phyloP scores from a whole-genome alignment of 345 rosid species.

The Microcos paniculata region DNA sequence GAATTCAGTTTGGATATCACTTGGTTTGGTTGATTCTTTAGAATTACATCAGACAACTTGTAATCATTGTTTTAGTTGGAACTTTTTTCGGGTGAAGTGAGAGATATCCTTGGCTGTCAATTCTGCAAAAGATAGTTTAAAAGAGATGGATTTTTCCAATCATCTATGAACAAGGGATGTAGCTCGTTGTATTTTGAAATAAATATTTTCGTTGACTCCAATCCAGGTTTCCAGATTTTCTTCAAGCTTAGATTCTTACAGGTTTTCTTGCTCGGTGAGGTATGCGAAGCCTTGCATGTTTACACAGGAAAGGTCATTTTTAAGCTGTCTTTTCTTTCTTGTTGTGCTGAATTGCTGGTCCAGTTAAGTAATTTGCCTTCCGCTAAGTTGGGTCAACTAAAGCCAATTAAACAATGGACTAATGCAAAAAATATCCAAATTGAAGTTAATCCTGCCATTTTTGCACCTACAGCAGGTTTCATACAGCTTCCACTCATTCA shows the following conservation, averaged over 20 bases:
- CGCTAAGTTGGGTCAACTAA: not conserved
- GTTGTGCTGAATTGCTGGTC: not conserved
- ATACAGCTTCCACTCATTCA: not conserved
- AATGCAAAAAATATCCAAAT: not conserved
- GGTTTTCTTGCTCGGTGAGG: not conserved
- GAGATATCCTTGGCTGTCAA: too few relatives aligned
- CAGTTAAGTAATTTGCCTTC: not conserved
- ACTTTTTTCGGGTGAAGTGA: too few relatives aligned
- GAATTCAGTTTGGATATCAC: not conserved
- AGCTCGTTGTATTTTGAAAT: not conserved
- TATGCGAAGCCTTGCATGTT: not conserved
- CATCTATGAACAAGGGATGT: not conserved
- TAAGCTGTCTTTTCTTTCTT: not conserved
- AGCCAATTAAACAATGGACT: not conserved
- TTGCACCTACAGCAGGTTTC: too few relatives aligned
- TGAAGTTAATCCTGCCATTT: too few relatives aligned
- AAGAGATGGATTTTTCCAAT: not conserved
- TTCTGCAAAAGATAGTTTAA: too few relatives aligned
- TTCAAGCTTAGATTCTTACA: too few relatives aligned
- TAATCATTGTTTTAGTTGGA: not conserved
- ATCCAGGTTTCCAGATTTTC: not conserved
- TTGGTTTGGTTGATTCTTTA: not conserved
- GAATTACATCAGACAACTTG: too few relatives aligned
- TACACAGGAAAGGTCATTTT: not conserved
- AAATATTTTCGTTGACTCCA: not conserved